Evolutionary conservation across 1,284 basidiomycete species (phyloP).

Genomic region (Leccinum colubrinum): DNA sequence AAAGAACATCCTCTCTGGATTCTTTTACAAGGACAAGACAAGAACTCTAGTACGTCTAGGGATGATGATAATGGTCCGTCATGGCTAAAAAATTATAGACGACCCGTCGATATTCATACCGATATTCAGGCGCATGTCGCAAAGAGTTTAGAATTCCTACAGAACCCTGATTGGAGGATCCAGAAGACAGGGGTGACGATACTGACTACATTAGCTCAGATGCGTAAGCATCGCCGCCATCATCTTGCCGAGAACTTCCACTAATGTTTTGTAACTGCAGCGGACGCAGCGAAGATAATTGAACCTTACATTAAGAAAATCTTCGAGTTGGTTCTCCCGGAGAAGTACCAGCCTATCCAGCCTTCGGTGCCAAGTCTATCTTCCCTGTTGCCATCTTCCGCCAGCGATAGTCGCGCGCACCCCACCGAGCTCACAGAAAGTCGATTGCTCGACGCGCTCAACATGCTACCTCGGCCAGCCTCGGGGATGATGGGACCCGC

Average conservation of each 20-base stretch:
- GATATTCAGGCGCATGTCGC: slow-evolving; percentile 13
- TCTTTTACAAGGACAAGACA: slow-evolving; percentile 14
- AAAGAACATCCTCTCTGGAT: slow-evolving; percentile 18
- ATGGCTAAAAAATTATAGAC: not conserved
- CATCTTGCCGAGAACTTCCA: not conserved
- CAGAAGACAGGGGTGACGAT: slow-evolving; percentile 27
- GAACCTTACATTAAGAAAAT: slow-evolving; percentile 8
- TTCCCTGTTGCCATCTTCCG: not conserved
- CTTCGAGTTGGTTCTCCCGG: slow-evolving; percentile 19
- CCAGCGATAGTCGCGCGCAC: not conserved
- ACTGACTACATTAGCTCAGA: slow-evolving; percentile 22
- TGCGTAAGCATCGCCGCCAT: slow-evolving; percentile 8
- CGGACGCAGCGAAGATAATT: slow-evolving; percentile 14
- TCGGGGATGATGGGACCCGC: slow-evolving; percentile 23
- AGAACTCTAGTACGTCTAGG: not conserved
- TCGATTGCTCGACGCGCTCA: not conserved
- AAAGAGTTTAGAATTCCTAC: slow-evolving; percentile 11
- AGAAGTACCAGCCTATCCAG: slow-evolving; percentile 4
- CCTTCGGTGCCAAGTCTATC: not conserved
- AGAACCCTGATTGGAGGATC: slow-evolving; percentile 8
- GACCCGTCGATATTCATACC: slow-evolving; percentile 1
- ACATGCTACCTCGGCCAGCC: slow-evolving; percentile 4
- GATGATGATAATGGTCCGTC: not conserved
- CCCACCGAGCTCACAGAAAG: not conserved
- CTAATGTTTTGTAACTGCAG: slow-evolving; percentile 8